Conservation (phyloP, 192 early-diverging fungal species). For the Piromyces sp. region DNA sequence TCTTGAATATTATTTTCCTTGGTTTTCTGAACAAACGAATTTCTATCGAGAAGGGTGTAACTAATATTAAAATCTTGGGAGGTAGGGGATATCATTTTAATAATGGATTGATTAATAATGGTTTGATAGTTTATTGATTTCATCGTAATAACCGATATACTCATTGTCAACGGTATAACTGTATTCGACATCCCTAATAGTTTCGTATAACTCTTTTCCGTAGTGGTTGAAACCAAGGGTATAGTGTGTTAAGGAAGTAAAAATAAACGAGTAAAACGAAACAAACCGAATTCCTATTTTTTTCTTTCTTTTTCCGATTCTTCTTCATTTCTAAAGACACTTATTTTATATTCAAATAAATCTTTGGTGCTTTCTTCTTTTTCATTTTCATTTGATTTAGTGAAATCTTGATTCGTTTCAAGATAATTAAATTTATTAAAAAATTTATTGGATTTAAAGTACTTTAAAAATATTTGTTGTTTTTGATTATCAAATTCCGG, state of each 20-base stretch:
- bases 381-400: background rate
- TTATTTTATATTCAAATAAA: background rate
- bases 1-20: background rate
- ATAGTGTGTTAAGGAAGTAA: background rate
- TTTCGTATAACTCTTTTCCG: background rate
- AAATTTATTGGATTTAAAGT: background rate
- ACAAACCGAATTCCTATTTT: no score
- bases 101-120: background rate
- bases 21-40: background rate
- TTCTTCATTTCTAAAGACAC: background rate
- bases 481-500: background rate
- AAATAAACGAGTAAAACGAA: background rate
- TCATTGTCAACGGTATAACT: background rate
- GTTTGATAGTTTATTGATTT: background rate
- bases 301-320: background rate
- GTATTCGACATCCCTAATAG: background rate
- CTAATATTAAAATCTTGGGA: background rate
- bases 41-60: background rate
- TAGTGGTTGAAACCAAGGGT: background rate
- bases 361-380: background rate
- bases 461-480: background rate
- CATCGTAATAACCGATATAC: background rate
- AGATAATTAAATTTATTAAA: background rate
- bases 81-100: background rate
- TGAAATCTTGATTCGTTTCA: background rate